A percentile compares a stretch with the other conserved stretches of the same genome.
These are phyloP conservation scores for Rhynchospora breviuscula DNA, from an alignment of 176 grass and related monocot species.

Conservation along the genomic window DNA sequence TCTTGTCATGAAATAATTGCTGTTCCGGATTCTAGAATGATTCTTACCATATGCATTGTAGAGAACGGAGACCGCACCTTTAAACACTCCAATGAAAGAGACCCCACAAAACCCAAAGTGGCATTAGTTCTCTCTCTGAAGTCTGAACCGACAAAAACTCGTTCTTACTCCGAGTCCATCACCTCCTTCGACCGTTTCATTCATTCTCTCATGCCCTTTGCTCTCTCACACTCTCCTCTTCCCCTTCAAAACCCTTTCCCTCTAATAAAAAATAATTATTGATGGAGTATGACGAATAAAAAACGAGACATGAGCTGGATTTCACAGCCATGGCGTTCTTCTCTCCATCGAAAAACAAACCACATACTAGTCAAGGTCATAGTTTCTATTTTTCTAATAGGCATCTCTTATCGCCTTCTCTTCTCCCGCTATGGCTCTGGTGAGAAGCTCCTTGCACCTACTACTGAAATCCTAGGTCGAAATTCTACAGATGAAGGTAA, in stretches of 20 bases:
- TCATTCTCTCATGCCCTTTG: not conserved
- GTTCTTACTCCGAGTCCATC: not conserved
- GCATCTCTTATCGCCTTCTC: slow-evolving; percentile 45
- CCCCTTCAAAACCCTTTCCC: not conserved
- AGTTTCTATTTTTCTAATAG: slow-evolving; percentile 44
- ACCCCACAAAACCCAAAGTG: not conserved
- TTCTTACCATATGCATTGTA: not conserved
- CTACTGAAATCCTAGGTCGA: not conserved
- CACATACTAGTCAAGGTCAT: slow-evolving; percentile 32
- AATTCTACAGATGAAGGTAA: slow-evolving; percentile 28
- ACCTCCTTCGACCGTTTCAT: not conserved
- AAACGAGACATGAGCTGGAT: slow-evolving; percentile 16
- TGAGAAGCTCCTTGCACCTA: not conserved
- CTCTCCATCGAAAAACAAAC: slow-evolving; percentile 32
- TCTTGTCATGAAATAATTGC: not conserved
- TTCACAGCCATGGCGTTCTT: slow-evolving; percentile 24
- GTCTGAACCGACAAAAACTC: not conserved
- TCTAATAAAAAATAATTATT: not conserved
- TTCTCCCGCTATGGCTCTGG: slow-evolving; percentile 33
- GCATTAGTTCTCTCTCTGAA: not conserved
- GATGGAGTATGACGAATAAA: slow-evolving; percentile 10
- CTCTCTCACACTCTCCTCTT: not conserved
- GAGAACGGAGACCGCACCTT: not conserved
- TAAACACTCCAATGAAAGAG: not conserved
- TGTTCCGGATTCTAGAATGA: too few relatives aligned